Conservation (phyloP, 1,284 basidiomycete species). For the Heterobasidion occidentale region DNA sequence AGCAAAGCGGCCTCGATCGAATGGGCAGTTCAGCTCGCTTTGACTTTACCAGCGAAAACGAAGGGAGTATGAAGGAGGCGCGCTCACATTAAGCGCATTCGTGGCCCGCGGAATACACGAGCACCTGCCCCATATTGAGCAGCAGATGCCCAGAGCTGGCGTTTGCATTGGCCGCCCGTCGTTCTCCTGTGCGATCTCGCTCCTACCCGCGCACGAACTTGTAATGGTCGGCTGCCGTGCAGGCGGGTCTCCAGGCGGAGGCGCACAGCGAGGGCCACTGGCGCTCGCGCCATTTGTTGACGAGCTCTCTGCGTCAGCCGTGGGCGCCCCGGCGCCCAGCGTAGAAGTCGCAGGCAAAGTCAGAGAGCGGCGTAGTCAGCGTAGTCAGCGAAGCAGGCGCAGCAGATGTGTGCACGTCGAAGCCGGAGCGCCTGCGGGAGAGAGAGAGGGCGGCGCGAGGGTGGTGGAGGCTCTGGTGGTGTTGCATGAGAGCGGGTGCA, state of each 20-base stretch:
- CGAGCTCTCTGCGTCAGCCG: not conserved
- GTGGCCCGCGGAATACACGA: slow-evolving; percentile 60
- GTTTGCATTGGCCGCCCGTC: slow-evolving; percentile 52
- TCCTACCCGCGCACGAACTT: too few species aligned
- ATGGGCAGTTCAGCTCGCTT: not conserved
- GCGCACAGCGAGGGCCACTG: slow-evolving; percentile 12
- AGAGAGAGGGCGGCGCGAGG: not conserved
- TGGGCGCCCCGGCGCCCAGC: slow-evolving; percentile 24
- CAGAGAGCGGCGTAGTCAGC: slow-evolving; percentile 23
- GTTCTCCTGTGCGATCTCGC: slow-evolving; percentile 17
- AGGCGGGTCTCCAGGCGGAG: slow-evolving; percentile 19
- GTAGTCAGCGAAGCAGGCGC: not conserved
- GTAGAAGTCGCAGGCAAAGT: slow-evolving; percentile 52
- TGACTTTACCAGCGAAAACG: not conserved
- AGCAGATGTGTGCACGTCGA: slow-evolving; percentile 10
- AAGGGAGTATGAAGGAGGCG: not conserved
- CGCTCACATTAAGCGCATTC: slow-evolving; percentile 54
- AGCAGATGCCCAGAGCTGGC: slow-evolving; percentile 47
- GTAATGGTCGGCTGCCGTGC: slow-evolving; percentile 1
- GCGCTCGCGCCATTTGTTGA: not conserved
- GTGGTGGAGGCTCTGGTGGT: not conserved
- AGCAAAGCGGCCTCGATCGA: not conserved
- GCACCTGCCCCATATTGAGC: slow-evolving; percentile 45
- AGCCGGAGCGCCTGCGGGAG: slow-evolving; percentile 4
- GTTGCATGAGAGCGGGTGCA: not conserved